Evolutionary conservation across 192 early-diverging fungal genomes (phyloP), one percentile per base, ranked within the genome.

Genomic region (Backusella parvicylindrica): DNA sequence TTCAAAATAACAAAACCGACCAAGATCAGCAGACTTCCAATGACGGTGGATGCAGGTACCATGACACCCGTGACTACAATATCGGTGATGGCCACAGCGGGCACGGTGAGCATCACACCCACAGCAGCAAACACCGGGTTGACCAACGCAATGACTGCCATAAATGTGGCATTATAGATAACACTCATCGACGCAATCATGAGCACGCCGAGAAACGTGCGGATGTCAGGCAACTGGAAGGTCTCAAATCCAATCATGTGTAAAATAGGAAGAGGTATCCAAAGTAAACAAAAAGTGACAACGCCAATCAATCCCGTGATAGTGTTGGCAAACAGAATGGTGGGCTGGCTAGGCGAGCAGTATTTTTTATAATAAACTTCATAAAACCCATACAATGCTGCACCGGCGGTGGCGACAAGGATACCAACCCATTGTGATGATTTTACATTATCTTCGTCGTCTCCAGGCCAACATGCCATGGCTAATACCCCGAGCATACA

Each of bases 281-380:
- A 94, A 38, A 88, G 86, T 30, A 94, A 67, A 3, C 88, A 72
- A 36, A 90, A 77, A 13, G 94, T 93, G 70, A 85, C 70, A 37
- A 92, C 60, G 8, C 94, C 94, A 71, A 96, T 90, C 26, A 89
- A 63, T 23, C 91, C 86, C 2, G 91, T 91, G 68, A 94, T 75
- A 6, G 87, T 87, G 76, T 94, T 93, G 37, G 92, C 88, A 86
- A 93, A 92, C n/a, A 88, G 81, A 67, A 94, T 82, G 33, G 92
- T 88, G 31, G 84, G 75, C 13, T 79, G 74, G 16, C 79, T 79
- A 60, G 92, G 89, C 35, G 92, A 89, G 0, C 86, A 87, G 68
- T 89, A 91, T 79, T 91, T 91, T 71, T 94, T 95, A 87, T 94
- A 95, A 67, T 94, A 76, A 2, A 93, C 92, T 79, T 90, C 91